phyloP scores from a whole-genome alignment of 768 basidiomycete genomes.

The Serendipita sp. region DNA sequence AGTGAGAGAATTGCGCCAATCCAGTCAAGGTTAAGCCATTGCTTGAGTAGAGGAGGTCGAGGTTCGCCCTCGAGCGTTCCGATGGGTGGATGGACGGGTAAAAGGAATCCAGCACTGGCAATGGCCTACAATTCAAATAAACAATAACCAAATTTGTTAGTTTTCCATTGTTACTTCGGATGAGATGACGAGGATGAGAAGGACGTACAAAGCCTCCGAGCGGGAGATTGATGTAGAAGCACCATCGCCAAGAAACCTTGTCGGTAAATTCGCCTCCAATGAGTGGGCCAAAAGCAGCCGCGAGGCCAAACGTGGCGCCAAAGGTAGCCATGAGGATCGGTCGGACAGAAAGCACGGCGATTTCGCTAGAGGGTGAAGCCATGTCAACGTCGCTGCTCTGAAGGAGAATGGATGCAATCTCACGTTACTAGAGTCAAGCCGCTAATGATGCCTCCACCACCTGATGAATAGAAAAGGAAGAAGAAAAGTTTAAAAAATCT shows the following conservation, averaged over 20 bases:
- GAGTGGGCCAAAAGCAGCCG: not conserved
- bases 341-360: not conserved
- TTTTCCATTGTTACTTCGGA: too few relatives aligned
- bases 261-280: constrained; percentile 2
- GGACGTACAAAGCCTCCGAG: constrained; percentile 11
- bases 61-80: constrained; percentile 10
- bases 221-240: constrained; percentile 17
- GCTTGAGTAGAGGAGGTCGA: not conserved
- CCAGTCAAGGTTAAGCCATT: constrained; percentile 19
- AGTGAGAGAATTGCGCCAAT: constrained; percentile 24
- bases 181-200: too few relatives aligned
- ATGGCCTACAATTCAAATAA: not conserved
- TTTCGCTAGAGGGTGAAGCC: not conserved
- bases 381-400: too few relatives aligned
- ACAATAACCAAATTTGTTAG: too few relatives aligned
- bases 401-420: too few relatives aligned
- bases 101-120: constrained; percentile 20
- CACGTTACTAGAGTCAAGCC: not conserved
- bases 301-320: not conserved
- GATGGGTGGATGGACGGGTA: constrained; percentile 17
- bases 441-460: not conserved
- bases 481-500: too few relatives aligned
- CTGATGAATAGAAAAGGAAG: too few relatives aligned
- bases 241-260: constrained; percentile 25
- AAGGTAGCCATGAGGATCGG: not conserved